A percentile compares a stretch with the other conserved stretches of the same genome.
Conservation (phyloP, 108 stramenopile genomes). For the Chaetoceros tenuissimus region DNA sequence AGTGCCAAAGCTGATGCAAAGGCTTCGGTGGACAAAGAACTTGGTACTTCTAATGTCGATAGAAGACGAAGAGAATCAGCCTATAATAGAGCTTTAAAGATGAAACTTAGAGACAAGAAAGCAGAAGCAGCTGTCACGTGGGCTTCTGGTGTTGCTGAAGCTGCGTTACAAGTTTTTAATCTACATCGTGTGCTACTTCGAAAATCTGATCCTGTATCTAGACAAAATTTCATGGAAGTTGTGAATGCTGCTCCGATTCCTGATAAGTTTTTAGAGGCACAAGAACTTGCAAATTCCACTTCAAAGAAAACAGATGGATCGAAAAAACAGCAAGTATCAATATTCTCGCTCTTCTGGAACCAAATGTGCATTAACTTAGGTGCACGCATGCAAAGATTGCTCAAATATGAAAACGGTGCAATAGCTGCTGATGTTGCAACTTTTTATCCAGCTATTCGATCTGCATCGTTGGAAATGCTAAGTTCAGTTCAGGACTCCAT, state of each 20-base stretch:
- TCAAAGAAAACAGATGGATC: not conserved
- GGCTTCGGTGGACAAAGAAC: constrained; percentile 19
- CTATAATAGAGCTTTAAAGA: constrained; percentile 33
- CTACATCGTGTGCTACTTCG: constrained; percentile 68
- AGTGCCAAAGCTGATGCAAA: constrained; percentile 35
- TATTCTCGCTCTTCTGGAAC: constrained; percentile 73
- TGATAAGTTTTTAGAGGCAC: constrained; percentile 24
- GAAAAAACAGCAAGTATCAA: constrained; percentile 23
- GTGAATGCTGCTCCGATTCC: constrained; percentile 47
- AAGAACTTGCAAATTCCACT: constrained; percentile 3
- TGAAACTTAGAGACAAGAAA: constrained; percentile 55
- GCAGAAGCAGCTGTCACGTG: constrained; percentile 45
- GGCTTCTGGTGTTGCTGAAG: constrained; percentile 46
- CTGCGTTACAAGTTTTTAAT: constrained; percentile 57
- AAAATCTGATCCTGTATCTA: constrained; percentile 63
- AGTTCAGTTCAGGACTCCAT: constrained; percentile 58
- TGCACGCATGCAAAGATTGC: constrained; percentile 40
- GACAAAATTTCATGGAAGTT: constrained; percentile 68
- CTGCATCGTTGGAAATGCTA: constrained; percentile 63
- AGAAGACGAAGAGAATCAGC: constrained; percentile 49
- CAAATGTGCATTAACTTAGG: constrained; percentile 52
- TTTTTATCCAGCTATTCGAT: constrained; percentile 67
- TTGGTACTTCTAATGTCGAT: constrained; percentile 6
- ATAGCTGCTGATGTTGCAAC: constrained; percentile 56
- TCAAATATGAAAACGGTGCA: constrained; percentile 57